Percentiles rank a stretch among this genome's conserved stretches.
phyloP scores from a whole-genome alignment of 148 eudicot species.

The Limonium bicolor region DNA sequence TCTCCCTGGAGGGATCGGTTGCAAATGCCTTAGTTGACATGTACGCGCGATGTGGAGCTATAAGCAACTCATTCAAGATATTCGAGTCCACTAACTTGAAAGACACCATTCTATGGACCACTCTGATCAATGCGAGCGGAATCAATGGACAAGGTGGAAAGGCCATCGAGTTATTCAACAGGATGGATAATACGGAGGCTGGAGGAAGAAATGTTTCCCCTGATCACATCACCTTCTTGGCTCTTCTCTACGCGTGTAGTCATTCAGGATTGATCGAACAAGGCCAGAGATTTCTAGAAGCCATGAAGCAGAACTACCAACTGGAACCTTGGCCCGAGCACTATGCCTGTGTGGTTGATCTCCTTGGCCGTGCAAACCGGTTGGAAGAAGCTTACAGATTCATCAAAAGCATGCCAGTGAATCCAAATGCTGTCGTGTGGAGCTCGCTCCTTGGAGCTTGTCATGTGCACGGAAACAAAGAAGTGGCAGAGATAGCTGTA shows the following conservation, averaged over 20 bases:
- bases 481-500: conserved; percentile 56
- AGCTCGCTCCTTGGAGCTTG: conserved; percentile 77
- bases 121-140: conserved; percentile 75
- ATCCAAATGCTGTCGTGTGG: conserved; percentile 59
- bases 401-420: conserved; percentile 43
- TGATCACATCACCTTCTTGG: conserved; percentile 77
- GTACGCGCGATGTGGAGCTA: conserved; percentile 66
- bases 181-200: conserved; percentile 39
- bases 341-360: conserved; percentile 76
- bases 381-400: conserved; percentile 65
- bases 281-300: conserved; percentile 36
- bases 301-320: conserved; percentile 33
- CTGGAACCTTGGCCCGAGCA: conserved; percentile 88
- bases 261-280: conserved; percentile 59
- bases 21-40: conserved; percentile 75
- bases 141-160: conserved; percentile 53
- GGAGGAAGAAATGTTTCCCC: conserved; percentile 36
- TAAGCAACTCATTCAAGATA: conserved; percentile 41
- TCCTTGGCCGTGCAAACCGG: conserved; percentile 69
- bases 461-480: conserved; percentile 34
- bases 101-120: conserved; percentile 61
- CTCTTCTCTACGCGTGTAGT: conserved; percentile 80
- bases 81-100: conserved; percentile 27
- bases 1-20: conserved; percentile 32
- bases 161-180: conserved; percentile 37